Evolutionary conservation across 1,139 yeast genomes (phyloP).

Genomic region (Nadsonia commutata): DNA sequence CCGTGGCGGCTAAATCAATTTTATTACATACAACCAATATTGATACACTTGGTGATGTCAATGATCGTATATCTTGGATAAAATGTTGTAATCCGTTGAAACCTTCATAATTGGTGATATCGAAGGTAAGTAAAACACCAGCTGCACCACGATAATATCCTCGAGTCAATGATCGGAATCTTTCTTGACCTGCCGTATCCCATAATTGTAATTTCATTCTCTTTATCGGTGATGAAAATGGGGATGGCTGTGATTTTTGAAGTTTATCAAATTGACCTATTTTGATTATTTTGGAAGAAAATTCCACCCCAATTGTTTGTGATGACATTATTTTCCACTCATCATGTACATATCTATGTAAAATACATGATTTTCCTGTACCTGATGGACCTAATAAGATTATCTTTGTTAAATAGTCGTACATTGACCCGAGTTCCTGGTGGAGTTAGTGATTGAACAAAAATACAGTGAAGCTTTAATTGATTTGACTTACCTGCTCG

Average conservation of each 20-base stretch:
- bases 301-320: constrained; percentile 38
- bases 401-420: constrained; percentile 32
- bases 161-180: constrained; percentile 59
- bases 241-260: constrained; percentile 13
- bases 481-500: too few relatives aligned
- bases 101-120: constrained; percentile 43
- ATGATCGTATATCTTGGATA: constrained; percentile 33
- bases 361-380: constrained; percentile 31
- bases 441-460: too few relatives aligned
- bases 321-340: constrained; percentile 26
- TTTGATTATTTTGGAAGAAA: constrained; percentile 29
- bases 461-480: too few relatives aligned
- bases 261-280: constrained; percentile 19
- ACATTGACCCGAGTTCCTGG: constrained; percentile 9
- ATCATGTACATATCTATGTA: constrained; percentile 29
- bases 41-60: constrained; percentile 28
- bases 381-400: constrained; percentile 34
- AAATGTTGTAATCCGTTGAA: constrained; percentile 34
- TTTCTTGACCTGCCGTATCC: constrained; percentile 88
- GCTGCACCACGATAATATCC: constrained; percentile 71
- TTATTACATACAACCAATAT: constrained; percentile 37
- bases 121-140: constrained; percentile 66
- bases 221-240: constrained; percentile 49
- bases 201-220: constrained; percentile 15
- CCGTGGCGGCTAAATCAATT: constrained; percentile 23